These are phyloP conservation scores for Ogataea pini DNA, from an alignment of 805 yeast genomes.

Conservation along the genomic window DNA sequence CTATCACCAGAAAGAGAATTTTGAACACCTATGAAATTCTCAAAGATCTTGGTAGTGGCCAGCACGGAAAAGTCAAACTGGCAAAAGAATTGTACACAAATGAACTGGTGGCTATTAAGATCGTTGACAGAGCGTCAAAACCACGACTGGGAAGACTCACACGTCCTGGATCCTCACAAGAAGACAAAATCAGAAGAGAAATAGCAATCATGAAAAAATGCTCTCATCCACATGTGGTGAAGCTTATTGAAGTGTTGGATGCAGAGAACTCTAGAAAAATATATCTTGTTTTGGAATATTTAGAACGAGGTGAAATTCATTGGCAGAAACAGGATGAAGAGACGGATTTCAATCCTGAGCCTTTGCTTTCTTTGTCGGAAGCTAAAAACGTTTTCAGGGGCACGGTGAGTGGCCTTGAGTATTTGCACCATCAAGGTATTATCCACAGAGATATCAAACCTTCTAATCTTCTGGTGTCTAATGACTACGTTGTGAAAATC, in stretches of 20 bases:
- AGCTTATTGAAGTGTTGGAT: constrained; percentile 82
- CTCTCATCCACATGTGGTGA: constrained; percentile 89
- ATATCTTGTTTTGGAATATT: constrained; percentile 84
- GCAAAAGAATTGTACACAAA: constrained; percentile 70
- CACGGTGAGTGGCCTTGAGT: constrained; percentile 84
- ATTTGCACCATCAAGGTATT: constrained; percentile 84
- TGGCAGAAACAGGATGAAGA: constrained; percentile 58
- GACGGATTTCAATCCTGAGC: constrained; percentile 41
- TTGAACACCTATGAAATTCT: constrained; percentile 89
- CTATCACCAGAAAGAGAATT: constrained; percentile 75
- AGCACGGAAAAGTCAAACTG: constrained; percentile 96
- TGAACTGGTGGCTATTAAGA: constrained; percentile 86
- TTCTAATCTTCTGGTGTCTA: constrained; percentile 76
- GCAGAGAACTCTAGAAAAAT: constrained; percentile 82
- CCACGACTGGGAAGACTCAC: constrained; percentile 49
- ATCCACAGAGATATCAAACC: constrained; percentile 97
- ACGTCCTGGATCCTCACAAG: constrained; percentile 43
- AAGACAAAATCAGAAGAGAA: constrained; percentile 78
- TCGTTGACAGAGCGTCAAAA: constrained; percentile 73
- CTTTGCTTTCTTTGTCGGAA: constrained; percentile 65
- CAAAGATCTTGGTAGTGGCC: constrained; percentile 90
- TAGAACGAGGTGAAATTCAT: constrained; percentile 85
- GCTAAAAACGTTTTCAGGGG: constrained; percentile 77
- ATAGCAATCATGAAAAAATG: constrained; percentile 93
- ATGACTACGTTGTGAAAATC: constrained; percentile 77